phyloP scores from a whole-genome alignment of 2,329 filamentous ascomycete species.

The Fusarium proliferatum region DNA sequence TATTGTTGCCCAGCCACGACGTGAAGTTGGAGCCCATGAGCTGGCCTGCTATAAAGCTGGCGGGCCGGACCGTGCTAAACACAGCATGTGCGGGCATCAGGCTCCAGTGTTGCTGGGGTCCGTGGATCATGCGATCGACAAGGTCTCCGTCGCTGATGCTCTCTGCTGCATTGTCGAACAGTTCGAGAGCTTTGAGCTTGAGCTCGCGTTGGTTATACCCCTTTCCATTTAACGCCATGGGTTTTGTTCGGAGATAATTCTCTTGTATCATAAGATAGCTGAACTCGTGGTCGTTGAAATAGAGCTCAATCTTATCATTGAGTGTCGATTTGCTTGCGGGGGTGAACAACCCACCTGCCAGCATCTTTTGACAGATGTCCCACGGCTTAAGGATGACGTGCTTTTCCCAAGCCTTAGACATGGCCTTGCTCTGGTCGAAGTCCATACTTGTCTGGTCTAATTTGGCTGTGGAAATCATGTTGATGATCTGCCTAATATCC shows the following conservation, averaged over 20 bases:
- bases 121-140: slow-evolving; percentile 98
- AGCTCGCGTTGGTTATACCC: slow-evolving; percentile 72
- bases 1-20: slow-evolving; percentile 94
- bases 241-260: slow-evolving; percentile 90
- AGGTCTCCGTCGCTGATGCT: slow-evolving; percentile 98
- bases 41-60: slow-evolving; percentile 86
- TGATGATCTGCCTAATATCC: slow-evolving; percentile 97
- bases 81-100: slow-evolving; percentile 96
- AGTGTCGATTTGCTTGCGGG: slow-evolving; percentile 84
- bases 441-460: slow-evolving; percentile 84
- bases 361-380: slow-evolving; percentile 96
- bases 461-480: slow-evolving; percentile 96
- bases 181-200: slow-evolving; percentile 84
- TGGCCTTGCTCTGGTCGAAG: slow-evolving; percentile 87
- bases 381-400: slow-evolving; percentile 96
- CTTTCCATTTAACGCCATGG: slow-evolving; percentile 68
- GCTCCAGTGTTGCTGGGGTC: slow-evolving; percentile 97
- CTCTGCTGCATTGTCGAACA: slow-evolving; percentile 87
- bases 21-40: slow-evolving; percentile 83
- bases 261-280: slow-evolving; percentile 98
- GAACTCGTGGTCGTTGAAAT: slow-evolving; percentile 99
- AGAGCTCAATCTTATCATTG: slow-evolving; percentile 98
- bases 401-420: slow-evolving; percentile 99
- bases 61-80: slow-evolving; percentile 92
- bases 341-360: slow-evolving; percentile 87